Percentiles rank a stretch among this genome's conserved stretches.
Evolutionary conservation across 257 asterid species (phyloP).

Genomic region (Solanum lycopersicoides): DNA sequence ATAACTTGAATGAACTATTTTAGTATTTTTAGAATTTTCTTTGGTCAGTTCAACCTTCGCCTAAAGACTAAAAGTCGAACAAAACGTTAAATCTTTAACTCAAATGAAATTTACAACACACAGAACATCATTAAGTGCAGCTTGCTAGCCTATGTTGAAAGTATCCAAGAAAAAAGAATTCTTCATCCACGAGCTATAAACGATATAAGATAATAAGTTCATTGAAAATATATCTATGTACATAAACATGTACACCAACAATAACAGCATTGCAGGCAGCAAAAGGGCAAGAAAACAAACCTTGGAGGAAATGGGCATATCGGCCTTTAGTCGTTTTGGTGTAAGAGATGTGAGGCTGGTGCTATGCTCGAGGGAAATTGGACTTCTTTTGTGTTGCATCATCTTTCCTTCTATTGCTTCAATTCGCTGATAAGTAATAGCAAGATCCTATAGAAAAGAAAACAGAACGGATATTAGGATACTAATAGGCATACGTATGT

Average conservation of each 20-base stretch:
- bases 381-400: slow-evolving; percentile 81
- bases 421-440: slow-evolving; percentile 7
- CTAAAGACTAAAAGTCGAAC: background rate
- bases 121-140: background rate
- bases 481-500: background rate
- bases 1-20: background rate
- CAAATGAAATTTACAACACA: background rate
- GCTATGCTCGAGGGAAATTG: slow-evolving; percentile 45
- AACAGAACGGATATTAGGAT: background rate
- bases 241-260: background rate
- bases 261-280: background rate
- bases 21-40: background rate
- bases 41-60: background rate
- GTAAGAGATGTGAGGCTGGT: slow-evolving; percentile 33
- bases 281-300: slow-evolving; percentile 19
- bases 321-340: slow-evolving; percentile 59
- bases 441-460: background rate
- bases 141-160: background rate
- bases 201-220: background rate
- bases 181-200: background rate
- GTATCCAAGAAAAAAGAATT: background rate
- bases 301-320: slow-evolving; percentile 56
- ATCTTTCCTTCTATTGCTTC: slow-evolving; percentile 26
- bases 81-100: background rate
- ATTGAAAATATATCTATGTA: background rate